phyloP scores from a whole-genome alignment of 345 rosid species.

The Eucalyptus albens region DNA sequence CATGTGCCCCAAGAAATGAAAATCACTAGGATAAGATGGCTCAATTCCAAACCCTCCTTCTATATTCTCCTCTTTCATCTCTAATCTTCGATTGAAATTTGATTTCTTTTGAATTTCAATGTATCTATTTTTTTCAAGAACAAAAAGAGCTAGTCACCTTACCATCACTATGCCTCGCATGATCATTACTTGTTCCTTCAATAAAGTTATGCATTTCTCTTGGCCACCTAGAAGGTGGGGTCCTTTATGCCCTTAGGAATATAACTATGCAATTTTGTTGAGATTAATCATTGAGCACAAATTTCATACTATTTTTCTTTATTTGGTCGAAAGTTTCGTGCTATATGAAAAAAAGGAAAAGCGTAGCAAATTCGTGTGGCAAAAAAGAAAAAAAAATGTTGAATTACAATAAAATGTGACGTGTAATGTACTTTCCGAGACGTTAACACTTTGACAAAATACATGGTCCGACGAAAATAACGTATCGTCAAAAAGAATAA shows the following conservation, averaged over 20 bases:
- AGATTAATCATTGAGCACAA: background rate
- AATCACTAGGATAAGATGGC: background rate
- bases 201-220: background rate
- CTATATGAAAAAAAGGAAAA: background rate
- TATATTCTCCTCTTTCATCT: background rate
- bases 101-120: background rate
- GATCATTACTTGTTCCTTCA: too few species aligned
- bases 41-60: background rate
- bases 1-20: background rate
- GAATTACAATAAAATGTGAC: background rate
- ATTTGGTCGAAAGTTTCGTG: background rate
- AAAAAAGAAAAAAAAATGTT: background rate
- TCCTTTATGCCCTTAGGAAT: background rate
- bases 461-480: background rate
- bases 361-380: background rate
- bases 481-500: background rate
- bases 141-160: background rate
- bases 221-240: background rate
- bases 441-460: background rate
- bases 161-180: accelerated
- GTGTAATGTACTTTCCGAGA: background rate
- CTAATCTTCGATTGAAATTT: background rate
- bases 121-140: background rate
- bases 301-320: too few species aligned
- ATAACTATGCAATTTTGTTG: background rate